Evolutionary conservation across 305 asterid genomes (phyloP), one percentile per base, ranked within the genome.

Genomic region (Solanum aculeatissimum): DNA sequence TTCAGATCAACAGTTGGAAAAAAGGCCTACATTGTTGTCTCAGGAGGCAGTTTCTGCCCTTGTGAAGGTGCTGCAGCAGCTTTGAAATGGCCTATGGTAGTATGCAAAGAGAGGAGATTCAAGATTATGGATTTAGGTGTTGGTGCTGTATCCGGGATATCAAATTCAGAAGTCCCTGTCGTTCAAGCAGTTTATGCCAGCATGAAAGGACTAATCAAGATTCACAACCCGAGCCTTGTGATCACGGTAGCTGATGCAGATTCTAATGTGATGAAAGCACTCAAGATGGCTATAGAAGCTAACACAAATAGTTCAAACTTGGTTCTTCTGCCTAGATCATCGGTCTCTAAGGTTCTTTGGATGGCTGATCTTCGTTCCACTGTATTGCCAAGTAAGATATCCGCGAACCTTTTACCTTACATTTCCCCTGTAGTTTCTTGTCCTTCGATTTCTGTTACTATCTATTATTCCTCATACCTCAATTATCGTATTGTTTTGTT

Each of bases 341-440:
- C 98, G 0, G 89, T 97, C 38, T 40, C 95, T 4, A 92, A 87
- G 85, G 96, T 90, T 82, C 94, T 97, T 4, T 97, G 99, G 99
- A 95, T 97, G 97, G 91, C 98, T 25, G 99, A 97, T 89, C 92
- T 97, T 75, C 95, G 98, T 32, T 83, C 99, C 32, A 91, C 98
- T 1, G 92, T 97, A 0, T 90, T 97, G 84, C 98, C 98, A 70
- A 90, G 98, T 97, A 92, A 88, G 95, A 12, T 51, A 29, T 18
- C 42, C 4, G 53, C 18, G 82, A 32, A 18, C 8, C 11, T 77
- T 29, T 29, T 49, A 54, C 23, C 62, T 25, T 63, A 63, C 21
- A 82, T 15, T 82, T 9, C 47, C 10, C 2, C 10, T 40, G 1
- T 40, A 40, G 9, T 40, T 38, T 40, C 45, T 57, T 57, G 27